Base-by-base conservation (phyloP, 306 rosid genomes). In the Argentina anserina region DNA sequence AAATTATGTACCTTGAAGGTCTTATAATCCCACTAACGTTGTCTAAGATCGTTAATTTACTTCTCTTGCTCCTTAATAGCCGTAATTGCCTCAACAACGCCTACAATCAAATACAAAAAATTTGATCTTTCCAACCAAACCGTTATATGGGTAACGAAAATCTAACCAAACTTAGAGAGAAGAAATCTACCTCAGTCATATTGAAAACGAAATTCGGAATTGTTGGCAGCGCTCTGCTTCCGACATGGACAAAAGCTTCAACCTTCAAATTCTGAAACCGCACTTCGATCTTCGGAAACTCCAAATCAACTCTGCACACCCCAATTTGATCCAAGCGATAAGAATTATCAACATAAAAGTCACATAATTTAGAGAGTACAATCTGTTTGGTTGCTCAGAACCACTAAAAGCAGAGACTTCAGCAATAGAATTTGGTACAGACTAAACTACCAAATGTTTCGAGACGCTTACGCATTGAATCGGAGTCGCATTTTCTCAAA, bases 171-270 rank as follows among this genome's bases (percentile, higher is more conserved):
- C 56, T 28, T 12, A 21, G 60, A 66, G 7, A 26, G 26, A 62
- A 12, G 26, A 68, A 21, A 26, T 5, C 37, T 31, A 91, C 99
- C 99, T 95, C 99, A 7, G 85, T 46, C 97, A 95, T 87, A 58
- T 95, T 95, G 81, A 72, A 86, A 41, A 95, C 73, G 75, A 85
- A 95, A 84, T 95, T 95, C 37, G 99, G 90, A 88, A 95, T 95
- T 0, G 99, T 95, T 10, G 99, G 99, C 53, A 95, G 78, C 33
- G 99, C 99, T 83, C 99, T 88, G 82, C 97, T 95, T 80, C 99
- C 99, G 0, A 95, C 86, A 56, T 87, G 97, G 40, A 95, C 97
- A 71, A 76, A 95, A 52, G 99, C 85, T 78, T 95, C 97, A 5
- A 95, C 91, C 0, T 83, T 86, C 78, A 95, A 73, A 65, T 91